phyloP scores from a whole-genome alignment of 768 basidiomycete genomes.

The Xerocomus potaroensis region DNA sequence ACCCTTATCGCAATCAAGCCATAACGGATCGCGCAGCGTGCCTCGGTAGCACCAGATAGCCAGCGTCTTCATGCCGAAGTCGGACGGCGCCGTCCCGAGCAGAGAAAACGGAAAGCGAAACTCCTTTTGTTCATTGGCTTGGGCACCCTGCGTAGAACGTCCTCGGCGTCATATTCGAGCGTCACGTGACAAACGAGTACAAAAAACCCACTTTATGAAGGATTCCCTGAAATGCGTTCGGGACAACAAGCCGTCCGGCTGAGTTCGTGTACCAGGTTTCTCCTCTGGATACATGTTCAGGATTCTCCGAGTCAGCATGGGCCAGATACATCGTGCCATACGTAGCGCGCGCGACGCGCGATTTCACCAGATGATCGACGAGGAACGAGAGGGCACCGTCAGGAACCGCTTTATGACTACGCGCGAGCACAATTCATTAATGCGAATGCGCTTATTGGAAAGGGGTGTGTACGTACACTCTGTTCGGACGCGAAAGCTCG shows the following conservation, averaged over 20 bases:
- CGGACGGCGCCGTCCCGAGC: background rate
- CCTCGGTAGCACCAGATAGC: slow-evolving; percentile 15
- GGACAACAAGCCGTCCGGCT: slow-evolving; percentile 1
- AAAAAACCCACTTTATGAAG: slow-evolving; percentile 8
- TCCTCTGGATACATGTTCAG: slow-evolving; percentile 8
- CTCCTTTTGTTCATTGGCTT: slow-evolving; percentile 8
- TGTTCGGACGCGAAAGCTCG: slow-evolving; percentile 44
- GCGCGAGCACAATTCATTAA: background rate
- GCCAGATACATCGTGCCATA: slow-evolving; percentile 50
- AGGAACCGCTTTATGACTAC: slow-evolving; percentile 44
- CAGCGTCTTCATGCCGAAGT: background rate
- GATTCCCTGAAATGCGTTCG: slow-evolving; percentile 2
- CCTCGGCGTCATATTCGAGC: background rate
- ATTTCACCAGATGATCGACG: slow-evolving; percentile 42
- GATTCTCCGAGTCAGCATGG: background rate
- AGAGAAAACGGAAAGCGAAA: slow-evolving; percentile 11
- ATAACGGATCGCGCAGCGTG: slow-evolving; percentile 1
- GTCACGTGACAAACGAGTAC: background rate
- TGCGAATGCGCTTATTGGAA: no score
- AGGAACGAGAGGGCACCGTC: slow-evolving; percentile 40
- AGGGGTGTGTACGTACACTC: slow-evolving; percentile 36
- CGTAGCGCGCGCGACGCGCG: slow-evolving; percentile 40
- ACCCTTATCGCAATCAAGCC: slow-evolving; percentile 9
- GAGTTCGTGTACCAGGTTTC: slow-evolving; percentile 2
- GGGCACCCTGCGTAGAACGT: slow-evolving; percentile 6